Base-by-base conservation (phyloP, 163 green algal genomes). In the Coccomyxa subellipsoidea region DNA sequence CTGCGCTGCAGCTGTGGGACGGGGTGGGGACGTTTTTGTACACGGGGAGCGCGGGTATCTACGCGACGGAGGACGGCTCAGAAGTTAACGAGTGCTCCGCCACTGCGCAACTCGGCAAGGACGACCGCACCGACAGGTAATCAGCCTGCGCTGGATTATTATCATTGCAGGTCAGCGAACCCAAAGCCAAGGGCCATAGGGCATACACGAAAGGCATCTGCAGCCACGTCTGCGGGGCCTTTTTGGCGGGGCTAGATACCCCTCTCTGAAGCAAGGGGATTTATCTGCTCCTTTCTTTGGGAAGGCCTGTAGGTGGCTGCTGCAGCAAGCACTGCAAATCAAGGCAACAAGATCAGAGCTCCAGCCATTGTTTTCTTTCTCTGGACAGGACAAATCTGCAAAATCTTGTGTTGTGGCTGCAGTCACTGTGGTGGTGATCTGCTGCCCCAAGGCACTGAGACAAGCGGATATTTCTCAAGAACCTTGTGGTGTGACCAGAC, bases 11-110 rank as follows among this genome's bases (percentile, higher is more conserved):
- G 29, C 85, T 89, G 37, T 99, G 96, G 95, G 92, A 97, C 79
- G 91, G 84, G 23, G 86, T 66, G 25, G 87, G 88, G 38, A 76
- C 71, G 12, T 93, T 99, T 40, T 81, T 98, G 3, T 99, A 98
- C 92, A 99, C 96, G 27, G 94, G 87, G 76, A 95, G 87, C 79
- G 96, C 93, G 40, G 90, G 82, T 0, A 88, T 99, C 32, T 98
- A 95, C 79, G 81, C 83, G 0, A 90, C 90, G 40, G 87, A 96
- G 18, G 90, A 96, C 47, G 94, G 93, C 29, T 85, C 81, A 0
- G 35, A 82, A 15, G 90, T 89, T 38, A 89, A 84, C 53, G 93
- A 96, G 77, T 77, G 86, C 31, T 92, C 88, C 18, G 90, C 91
- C 9, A 39, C 93, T 29, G 66, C 91, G 39, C 38, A 88, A 0